A percentile compares a stretch with the other conserved stretches of the same genome.
Evolutionary conservation across 2,329 filamentous ascomycete species (phyloP).

Genomic region (Camillea tinctor): DNA sequence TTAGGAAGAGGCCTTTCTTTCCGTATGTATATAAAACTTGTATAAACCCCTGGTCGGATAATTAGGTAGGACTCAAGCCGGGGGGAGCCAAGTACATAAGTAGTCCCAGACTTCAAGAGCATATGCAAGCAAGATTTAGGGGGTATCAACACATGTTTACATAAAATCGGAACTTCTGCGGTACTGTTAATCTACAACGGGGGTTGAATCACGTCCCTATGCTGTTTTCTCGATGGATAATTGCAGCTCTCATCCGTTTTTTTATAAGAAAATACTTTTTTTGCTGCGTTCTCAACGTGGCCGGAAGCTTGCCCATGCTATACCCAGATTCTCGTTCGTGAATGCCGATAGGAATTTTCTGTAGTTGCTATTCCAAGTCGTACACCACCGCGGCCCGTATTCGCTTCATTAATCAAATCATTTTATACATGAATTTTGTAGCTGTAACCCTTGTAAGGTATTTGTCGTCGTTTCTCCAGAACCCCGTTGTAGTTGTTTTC

Average conservation of each 20-base stretch:
- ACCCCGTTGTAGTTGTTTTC: not conserved
- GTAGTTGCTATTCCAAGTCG: not conserved
- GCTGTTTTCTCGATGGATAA: not conserved
- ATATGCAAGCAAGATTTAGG: not conserved
- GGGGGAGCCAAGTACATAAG: not conserved
- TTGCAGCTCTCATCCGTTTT: not conserved
- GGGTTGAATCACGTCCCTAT: not conserved
- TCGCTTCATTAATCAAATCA: not conserved
- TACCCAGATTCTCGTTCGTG: not conserved
- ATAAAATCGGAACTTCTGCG: not conserved
- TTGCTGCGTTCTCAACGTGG: not conserved
- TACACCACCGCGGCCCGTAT: not conserved
- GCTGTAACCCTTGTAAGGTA: not conserved
- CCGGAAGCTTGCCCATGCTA: not conserved
- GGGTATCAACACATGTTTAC: not conserved
- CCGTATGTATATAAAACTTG: too few species aligned
- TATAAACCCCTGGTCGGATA: too few species aligned
- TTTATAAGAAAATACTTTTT: not conserved
- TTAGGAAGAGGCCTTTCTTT: too few species aligned
- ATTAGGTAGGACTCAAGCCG: too few species aligned
- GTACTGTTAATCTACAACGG: not conserved
- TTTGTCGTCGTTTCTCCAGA: not conserved
- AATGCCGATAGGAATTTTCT: not conserved
- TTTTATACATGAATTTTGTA: not conserved
- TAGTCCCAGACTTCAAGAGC: not conserved